Percentiles rank a stretch among this genome's conserved stretches.
phyloP scores from a whole-genome alignment of 192 early-diverging fungal genomes.

The Backusella liffmaniae region DNA sequence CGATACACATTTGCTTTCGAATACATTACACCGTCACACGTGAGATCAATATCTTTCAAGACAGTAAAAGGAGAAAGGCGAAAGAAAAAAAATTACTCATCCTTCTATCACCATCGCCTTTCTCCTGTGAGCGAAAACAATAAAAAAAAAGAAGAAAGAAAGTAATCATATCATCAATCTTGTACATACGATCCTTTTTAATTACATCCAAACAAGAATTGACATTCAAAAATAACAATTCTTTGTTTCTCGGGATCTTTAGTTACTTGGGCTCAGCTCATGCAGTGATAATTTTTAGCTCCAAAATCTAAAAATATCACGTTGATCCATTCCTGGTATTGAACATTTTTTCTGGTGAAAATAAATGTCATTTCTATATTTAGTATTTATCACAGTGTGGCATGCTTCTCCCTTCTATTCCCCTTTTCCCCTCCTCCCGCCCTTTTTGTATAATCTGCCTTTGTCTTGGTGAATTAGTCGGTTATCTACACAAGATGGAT shows the following conservation, averaged over 20 bases:
- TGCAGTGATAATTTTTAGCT: not conserved
- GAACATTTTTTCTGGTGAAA: not conserved
- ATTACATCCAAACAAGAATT: not conserved
- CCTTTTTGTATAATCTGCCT: not conserved
- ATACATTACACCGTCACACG: not conserved
- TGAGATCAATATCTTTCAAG: not conserved
- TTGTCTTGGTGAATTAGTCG: too few species aligned
- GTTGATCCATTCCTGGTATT: not conserved
- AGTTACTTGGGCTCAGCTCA: not conserved
- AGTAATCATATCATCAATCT: not conserved
- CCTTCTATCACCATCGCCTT: not conserved
- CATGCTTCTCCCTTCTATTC: not conserved
- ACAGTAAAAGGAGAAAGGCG: not conserved
- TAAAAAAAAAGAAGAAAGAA: too few species aligned
- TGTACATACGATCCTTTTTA: not conserved
- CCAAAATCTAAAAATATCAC: not conserved
- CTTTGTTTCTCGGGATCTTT: not conserved
- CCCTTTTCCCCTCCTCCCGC: not conserved
- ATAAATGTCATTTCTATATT: not conserved
- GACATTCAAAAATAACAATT: not conserved
- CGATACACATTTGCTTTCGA: not conserved
- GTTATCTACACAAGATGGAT: not conserved
- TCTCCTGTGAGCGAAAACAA: too few species aligned
- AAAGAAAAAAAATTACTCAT: not conserved
- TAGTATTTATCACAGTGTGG: not conserved